Evolutionary conservation across 2,329 filamentous ascomycete genomes (phyloP).

Genomic region (Zymoseptoria brevis): DNA sequence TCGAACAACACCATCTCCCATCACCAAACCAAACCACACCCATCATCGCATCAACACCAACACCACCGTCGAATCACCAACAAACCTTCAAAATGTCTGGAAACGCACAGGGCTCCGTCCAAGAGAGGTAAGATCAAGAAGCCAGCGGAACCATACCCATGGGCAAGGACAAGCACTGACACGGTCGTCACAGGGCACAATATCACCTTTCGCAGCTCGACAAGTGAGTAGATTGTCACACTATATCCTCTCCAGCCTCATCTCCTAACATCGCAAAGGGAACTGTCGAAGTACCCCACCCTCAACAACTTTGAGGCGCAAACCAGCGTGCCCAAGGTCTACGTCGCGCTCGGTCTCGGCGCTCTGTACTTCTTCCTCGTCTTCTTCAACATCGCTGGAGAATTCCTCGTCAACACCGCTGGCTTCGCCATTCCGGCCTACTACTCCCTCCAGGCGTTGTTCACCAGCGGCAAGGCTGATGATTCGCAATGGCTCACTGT

Average conservation of each 20-base stretch:
- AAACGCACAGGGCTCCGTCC: conserved; percentile 18
- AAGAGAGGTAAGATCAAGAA: conserved; percentile 17
- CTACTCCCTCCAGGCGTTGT: conserved; percentile 74
- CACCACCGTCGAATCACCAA: conserved; percentile 3
- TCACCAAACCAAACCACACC: not conserved
- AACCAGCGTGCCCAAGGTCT: conserved; percentile 75
- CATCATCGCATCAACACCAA: not conserved
- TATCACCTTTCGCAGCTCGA: conserved; percentile 71
- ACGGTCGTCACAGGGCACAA: conserved; percentile 22
- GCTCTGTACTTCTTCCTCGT: conserved; percentile 85
- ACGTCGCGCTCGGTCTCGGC: conserved; percentile 66
- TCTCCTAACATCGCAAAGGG: conserved; percentile 16
- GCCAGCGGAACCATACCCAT: conserved; percentile 3
- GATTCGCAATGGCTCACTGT: conserved; percentile 71
- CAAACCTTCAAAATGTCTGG: conserved; percentile 13
- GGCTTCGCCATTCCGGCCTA: conserved; percentile 77
- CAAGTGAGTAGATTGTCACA: conserved; percentile 55
- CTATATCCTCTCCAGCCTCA: not conserved
- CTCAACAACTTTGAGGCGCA: conserved; percentile 83
- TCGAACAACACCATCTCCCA: not conserved
- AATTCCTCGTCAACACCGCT: conserved; percentile 79
- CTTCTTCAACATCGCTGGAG: conserved; percentile 84
- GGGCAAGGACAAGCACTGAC: conserved; percentile 8
- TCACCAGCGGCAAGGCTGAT: conserved; percentile 62
- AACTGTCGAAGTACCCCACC: conserved; percentile 79